Evolutionary conservation across 2,329 filamentous ascomycete species (phyloP), one percentile per base, ranked within the genome.

Genomic region (Magnaporthales sp.): DNA sequence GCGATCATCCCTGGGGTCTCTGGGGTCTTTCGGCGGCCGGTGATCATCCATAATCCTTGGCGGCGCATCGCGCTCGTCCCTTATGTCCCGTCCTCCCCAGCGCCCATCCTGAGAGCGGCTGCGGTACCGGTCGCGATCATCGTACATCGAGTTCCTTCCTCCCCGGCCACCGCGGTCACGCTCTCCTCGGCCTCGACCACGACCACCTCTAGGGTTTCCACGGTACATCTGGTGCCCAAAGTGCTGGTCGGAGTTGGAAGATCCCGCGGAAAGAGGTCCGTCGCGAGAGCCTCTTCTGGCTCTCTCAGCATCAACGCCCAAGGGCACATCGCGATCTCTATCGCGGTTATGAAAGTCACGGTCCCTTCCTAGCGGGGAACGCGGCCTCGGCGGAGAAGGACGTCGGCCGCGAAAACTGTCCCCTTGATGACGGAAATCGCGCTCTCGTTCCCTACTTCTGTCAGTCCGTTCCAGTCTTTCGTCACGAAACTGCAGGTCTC

Each of bases 211-310:
- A 67, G 85, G 85, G 6, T 84, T 83, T 24, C 87, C 84, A 11
- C 84, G 83, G 66, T 83, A 82, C 9, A 83, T 81, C 10, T 81
- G 80, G 9, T 80, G 76, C 22, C 81, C 83, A 67, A 89, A 88
- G 1, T 84, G 81, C 13, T 86, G 83, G 69, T 93, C 90, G 0
- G 90, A 91, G 26, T 86, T 87, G 10, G 86, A 87, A 3, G 90
- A 91, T 4, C 88, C 88, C 22, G 88, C 89, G 1, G 89, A 91
- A 26, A 87, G 84, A 11, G 90, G 89, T 0, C 90, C 90, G 72
- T 93, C 91, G 72, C 91, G 83, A 9, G 90, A 92, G 19, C 84
- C 87, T 62, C 90, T 83, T 66, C 90, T 82, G 22, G 87, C 86
- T 67, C 90, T 84, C 67, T 89, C 87, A 8, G 87, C 82, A 70